Evolutionary conservation across 1,284 basidiomycete species (phyloP).

Genomic region (Leccinum huronense): DNA sequence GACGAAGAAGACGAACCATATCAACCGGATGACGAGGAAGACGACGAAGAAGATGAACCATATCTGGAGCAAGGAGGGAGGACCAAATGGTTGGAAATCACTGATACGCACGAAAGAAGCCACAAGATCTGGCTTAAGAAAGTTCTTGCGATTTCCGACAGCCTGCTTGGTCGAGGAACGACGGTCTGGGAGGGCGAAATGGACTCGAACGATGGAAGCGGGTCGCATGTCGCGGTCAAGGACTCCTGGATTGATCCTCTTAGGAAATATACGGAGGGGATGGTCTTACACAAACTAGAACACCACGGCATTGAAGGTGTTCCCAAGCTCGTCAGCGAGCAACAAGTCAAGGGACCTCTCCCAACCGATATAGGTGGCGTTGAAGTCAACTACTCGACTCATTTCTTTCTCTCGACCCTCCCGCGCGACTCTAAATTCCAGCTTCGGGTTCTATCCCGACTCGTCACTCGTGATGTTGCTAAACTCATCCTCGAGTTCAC

Average conservation of each 20-base stretch:
- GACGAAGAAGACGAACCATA: not conserved
- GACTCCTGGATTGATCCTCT: constrained; percentile 12
- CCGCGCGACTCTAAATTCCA: not conserved
- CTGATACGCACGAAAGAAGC: not conserved
- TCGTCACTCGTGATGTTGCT: not conserved
- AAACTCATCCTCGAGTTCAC: not conserved
- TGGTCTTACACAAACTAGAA: constrained; percentile 3
- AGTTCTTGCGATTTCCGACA: constrained; percentile 6
- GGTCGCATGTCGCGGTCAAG: constrained; percentile 1
- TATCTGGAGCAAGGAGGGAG: not conserved
- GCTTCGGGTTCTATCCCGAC: not conserved
- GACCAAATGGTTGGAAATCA: not conserved
- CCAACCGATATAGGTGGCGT: not conserved
- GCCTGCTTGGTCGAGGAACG: constrained; percentile 5
- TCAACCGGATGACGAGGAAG: not conserved
- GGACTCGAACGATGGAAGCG: not conserved
- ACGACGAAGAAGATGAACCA: not conserved
- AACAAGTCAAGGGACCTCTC: not conserved
- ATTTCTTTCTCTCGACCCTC: not conserved
- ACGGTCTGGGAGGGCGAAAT: constrained; percentile 12
- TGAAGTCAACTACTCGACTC: not conserved
- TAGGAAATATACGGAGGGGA: constrained; percentile 9
- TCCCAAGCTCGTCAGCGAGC: not conserved
- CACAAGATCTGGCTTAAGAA: constrained; percentile 2
- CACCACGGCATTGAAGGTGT: not conserved